phyloP scores from a whole-genome alignment of 768 basidiomycete genomes.

The Amanita subjunquillea region DNA sequence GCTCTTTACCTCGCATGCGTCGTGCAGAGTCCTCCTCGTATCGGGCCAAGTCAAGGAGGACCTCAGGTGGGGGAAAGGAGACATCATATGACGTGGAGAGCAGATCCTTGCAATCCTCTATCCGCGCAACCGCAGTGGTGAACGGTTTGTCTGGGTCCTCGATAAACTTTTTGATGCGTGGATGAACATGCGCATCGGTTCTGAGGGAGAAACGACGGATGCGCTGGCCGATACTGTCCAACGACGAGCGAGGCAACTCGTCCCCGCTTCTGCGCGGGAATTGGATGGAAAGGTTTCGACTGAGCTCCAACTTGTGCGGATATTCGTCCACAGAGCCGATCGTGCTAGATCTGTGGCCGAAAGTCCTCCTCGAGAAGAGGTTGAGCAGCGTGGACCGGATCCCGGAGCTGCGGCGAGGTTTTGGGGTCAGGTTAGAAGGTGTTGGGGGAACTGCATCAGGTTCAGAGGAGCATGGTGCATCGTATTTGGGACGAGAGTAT shows the following conservation, averaged over 20 bases:
- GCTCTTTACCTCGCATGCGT: constrained; percentile 46
- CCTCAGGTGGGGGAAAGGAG: constrained; percentile 31
- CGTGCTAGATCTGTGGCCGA: constrained; percentile 13
- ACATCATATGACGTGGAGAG: constrained; percentile 49
- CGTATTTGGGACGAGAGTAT: constrained; percentile 24
- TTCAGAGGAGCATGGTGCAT: constrained; percentile 16
- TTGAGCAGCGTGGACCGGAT: constrained; percentile 30
- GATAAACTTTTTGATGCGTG: constrained; percentile 4
- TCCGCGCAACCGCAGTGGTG: constrained; percentile 23
- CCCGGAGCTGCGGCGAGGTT: constrained; percentile 18
- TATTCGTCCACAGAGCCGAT: constrained; percentile 9
- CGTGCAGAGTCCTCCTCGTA: constrained; percentile 34
- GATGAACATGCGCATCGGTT: constrained; percentile 11
- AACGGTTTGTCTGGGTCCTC: constrained; percentile 22
- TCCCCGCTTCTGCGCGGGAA: constrained; percentile 6
- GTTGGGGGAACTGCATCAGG: constrained; percentile 5
- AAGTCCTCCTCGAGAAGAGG: constrained; percentile 25
- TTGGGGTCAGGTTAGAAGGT: constrained; percentile 7
- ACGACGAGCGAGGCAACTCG: constrained; percentile 15
- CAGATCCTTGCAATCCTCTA: constrained; percentile 27
- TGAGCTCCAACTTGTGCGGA: constrained; percentile 24
- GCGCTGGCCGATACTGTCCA: constrained; percentile 17
- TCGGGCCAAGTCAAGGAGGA: constrained; percentile 39
- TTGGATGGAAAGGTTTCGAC: constrained; percentile 4
- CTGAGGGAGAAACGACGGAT: constrained; percentile 31